Evolutionary conservation across 192 early-diverging fungal genomes (phyloP), one percentile per base, ranked within the genome.

Genomic region (Helicostylum pulchrum): DNA sequence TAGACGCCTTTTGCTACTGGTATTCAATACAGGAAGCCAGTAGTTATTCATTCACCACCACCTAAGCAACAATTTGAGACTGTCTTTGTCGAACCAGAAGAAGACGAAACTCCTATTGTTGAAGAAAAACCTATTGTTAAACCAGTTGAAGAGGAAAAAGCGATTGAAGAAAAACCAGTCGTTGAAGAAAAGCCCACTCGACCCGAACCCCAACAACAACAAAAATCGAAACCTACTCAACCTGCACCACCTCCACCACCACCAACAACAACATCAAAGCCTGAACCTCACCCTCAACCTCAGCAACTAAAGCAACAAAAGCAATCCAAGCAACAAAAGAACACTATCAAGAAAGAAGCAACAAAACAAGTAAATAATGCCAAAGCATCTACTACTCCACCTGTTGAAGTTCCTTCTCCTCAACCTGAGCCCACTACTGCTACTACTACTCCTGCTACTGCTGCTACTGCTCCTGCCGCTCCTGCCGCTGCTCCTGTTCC

Each of bases 1-100:
- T 19, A 71, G 73, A 62, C 52, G 20, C 71, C 67, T 9, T 68
- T 70, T 53, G 46, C 53, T 14, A 69, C 65, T 32, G 75, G 72
- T 31, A 54, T 65, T 17, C 63, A 59, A 57, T 19, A 47, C 17
- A 59, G 43, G 45, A 56, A 56, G 34, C 54, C 34, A 56, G 54
- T 56, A 17, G 10, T 34, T 9, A 3, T 34, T 46, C 60, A 51
- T n/a, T 32, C 57, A 43, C 48, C 57, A 43, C 48, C 39, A 46
- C 57, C 32, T 51, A 26, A 43, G 52, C 62, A 20, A 53, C 56
- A 47, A 50, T 34, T 31, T 42, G 53, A 32, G 14, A 15, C 31
- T 19, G 36, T 20, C 9, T 39, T 39, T 39, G 36, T 39, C 9
- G 36, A 39, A 39, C 36, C 36, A 9, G 36, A 39, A 39, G 36